Evolutionary conservation across 805 yeast genomes (phyloP), one percentile per base, ranked within the genome.

Genomic region (Metschnikowia vanudenii): DNA sequence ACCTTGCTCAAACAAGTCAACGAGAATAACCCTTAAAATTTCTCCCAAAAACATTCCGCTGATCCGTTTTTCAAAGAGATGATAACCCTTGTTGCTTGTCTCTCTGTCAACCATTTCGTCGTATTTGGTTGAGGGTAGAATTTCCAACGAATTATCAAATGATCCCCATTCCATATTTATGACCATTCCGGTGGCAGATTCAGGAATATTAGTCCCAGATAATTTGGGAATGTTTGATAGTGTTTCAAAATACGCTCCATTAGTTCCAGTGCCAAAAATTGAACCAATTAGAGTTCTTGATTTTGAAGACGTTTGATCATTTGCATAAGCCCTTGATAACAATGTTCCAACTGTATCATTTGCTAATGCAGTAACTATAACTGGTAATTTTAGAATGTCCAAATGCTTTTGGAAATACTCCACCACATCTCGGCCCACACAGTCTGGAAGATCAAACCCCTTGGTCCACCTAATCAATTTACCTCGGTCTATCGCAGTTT

Each of bases 101-200:
- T 74, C 76, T 26, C 69, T 63, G 64, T 92, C 96, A 54, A 92
- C 81, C 22, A 68, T 73, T 40, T 70, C 65, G 69, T 92, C 99
- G 64, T 82, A 91, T 50, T 80, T 78, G 3, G 96, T 87, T 40
- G 73, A 77, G 50, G 97, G 97, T 52, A 92, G 73, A 34, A 82
- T 73, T 54, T 80, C 74, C 51, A 90, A 74, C 18, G 80, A 83
- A 62, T 92, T 92, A 68, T 92, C 98, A 60, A 91, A 92, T 36
- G 97, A 89, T 52, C 98, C 98, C 97, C 98, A 94, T 69, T 94
- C 99, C 38, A 97, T 91, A 71, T 91, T 91, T 58, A 91, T 78
- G 52, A 89, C 86, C 97, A 91, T 91, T 61, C 67, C 57, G 77
- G 66, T 17, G 62, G 63, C 20, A 60, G 66, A 38, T 29, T 71